Conservation (phyloP, 2,329 filamentous ascomycete genomes). For the Didymella keratinophila region DNA sequence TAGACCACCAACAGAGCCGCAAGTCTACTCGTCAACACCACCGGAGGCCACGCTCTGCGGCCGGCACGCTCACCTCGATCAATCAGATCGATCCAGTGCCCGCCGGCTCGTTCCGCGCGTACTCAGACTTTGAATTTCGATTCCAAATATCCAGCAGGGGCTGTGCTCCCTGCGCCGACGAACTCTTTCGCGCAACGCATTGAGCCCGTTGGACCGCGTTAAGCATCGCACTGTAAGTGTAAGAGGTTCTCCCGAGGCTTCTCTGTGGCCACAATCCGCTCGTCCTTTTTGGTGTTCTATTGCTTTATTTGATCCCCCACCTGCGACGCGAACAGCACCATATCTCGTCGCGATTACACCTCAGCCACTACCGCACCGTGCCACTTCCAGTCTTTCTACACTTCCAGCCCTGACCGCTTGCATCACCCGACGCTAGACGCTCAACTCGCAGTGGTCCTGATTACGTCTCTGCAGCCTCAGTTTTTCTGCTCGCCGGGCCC, state of each 20-base stretch:
- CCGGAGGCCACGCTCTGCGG: slow-evolving; percentile 5
- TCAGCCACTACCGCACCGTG: slow-evolving; percentile 24
- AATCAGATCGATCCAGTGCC: slow-evolving; percentile 16
- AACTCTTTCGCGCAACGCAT: slow-evolving; percentile 13
- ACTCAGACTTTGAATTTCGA: slow-evolving; percentile 10
- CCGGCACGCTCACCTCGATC: slow-evolving; percentile 7
- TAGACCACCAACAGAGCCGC: slow-evolving; percentile 19
- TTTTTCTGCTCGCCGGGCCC: slow-evolving; percentile 5
- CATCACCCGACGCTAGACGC: neutral
- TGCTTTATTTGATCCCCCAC: slow-evolving; percentile 24
- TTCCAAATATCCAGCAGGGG: slow-evolving; percentile 19
- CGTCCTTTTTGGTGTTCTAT: slow-evolving; percentile 25
- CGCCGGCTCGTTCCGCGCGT: slow-evolving; percentile 19
- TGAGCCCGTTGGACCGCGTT: slow-evolving; percentile 29
- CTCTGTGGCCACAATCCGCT: slow-evolving; percentile 22
- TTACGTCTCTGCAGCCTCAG: slow-evolving; percentile 8
- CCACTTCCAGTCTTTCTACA: slow-evolving; percentile 12
- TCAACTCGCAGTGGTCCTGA: slow-evolving; percentile 3
- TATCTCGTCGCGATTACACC: slow-evolving; percentile 38
- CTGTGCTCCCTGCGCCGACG: slow-evolving; percentile 21
- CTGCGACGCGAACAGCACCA: slow-evolving; percentile 26
- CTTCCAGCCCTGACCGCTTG: slow-evolving; percentile 5
- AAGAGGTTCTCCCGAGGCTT: slow-evolving; percentile 27
- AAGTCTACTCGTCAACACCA: slow-evolving; percentile 21
- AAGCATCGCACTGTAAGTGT: slow-evolving; percentile 36